phyloP scores from a whole-genome alignment of 805 yeast species.

The Metschnikowia continentalis region DNA sequence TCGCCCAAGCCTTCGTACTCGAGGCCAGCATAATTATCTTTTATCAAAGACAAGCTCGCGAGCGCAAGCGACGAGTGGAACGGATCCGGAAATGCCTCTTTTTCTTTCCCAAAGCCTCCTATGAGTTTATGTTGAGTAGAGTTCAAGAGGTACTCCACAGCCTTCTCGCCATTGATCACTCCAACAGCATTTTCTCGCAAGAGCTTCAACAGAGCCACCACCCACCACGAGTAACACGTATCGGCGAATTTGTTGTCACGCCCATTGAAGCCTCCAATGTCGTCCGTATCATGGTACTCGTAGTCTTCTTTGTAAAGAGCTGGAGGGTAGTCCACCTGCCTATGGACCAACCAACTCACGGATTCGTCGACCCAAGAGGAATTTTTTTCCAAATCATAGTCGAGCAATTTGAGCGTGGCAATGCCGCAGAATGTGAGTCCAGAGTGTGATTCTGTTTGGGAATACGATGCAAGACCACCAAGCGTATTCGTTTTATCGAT shows the following conservation, averaged over 20 bases:
- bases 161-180: conserved; percentile 34
- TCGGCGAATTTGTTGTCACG: conserved; percentile 80
- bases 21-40: conserved; percentile 1
- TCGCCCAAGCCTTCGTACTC: conserved; percentile 5
- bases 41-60: conserved; percentile 44
- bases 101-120: conserved; percentile 79
- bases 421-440: conserved; percentile 87
- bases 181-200: conserved; percentile 25
- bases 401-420: conserved; percentile 48
- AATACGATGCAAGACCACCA: conserved; percentile 68
- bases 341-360: conserved; percentile 54
- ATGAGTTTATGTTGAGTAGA: conserved; percentile 56
- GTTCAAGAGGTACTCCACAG: conserved; percentile 43
- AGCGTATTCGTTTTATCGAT: conserved; percentile 33
- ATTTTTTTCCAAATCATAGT: conserved; percentile 17
- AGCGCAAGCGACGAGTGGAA: conserved; percentile 62
- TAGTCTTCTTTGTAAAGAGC: conserved; percentile 27
- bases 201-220: conserved; percentile 52
- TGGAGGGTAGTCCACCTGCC: conserved; percentile 48
- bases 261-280: conserved; percentile 81
- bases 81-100: conserved; percentile 64
- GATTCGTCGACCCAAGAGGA: conserved; percentile 31
- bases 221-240: conserved; percentile 89
- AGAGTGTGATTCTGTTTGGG: conserved; percentile 67
- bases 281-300: conserved; percentile 41